These are phyloP conservation scores for Stemphylium lycopersici DNA, from an alignment of 2,329 filamentous ascomycete genomes.

Conservation along the genomic window DNA sequence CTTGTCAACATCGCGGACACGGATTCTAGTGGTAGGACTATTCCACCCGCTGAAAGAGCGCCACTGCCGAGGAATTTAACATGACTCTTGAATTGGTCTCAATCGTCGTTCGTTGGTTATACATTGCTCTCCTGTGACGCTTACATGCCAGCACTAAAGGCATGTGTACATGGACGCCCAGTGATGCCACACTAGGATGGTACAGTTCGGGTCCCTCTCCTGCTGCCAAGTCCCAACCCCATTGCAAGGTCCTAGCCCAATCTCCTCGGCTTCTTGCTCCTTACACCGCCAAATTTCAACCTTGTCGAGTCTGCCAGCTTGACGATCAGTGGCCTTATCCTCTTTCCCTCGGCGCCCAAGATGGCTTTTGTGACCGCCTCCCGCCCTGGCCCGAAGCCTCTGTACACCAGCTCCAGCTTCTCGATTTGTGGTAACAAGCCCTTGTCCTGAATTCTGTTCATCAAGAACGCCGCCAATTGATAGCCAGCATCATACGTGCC, in stretches of 20 bases:
- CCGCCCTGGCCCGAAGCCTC: constrained; percentile 84
- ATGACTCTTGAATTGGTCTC: constrained; percentile 29
- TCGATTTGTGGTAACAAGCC: constrained; percentile 78
- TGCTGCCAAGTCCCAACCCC: background rate
- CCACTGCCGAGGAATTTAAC: constrained; percentile 49
- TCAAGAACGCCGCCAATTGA: constrained; percentile 82
- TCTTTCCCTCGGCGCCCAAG: constrained; percentile 80
- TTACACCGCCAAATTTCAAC: constrained; percentile 93
- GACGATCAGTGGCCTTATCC: constrained; percentile 74
- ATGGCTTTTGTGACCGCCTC: constrained; percentile 91
- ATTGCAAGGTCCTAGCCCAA: constrained; percentile 61
- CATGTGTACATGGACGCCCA: background rate
- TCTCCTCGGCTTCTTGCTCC: constrained; percentile 83
- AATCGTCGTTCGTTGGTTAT: constrained; percentile 1
- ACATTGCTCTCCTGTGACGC: constrained; percentile 5
- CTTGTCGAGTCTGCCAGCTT: constrained; percentile 85
- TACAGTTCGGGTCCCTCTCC: background rate
- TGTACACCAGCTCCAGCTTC: constrained; percentile 77
- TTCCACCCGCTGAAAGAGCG: constrained; percentile 54
- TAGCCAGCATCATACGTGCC: constrained; percentile 90
- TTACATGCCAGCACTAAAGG: background rate
- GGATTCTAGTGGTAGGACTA: constrained; percentile 51
- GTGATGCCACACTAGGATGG: background rate
- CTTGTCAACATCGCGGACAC: constrained; percentile 49
- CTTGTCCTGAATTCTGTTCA: constrained; percentile 82